phyloP scores from a whole-genome alignment of 2,329 filamentous ascomycete genomes.

The Macroventuria anomochaeta region DNA sequence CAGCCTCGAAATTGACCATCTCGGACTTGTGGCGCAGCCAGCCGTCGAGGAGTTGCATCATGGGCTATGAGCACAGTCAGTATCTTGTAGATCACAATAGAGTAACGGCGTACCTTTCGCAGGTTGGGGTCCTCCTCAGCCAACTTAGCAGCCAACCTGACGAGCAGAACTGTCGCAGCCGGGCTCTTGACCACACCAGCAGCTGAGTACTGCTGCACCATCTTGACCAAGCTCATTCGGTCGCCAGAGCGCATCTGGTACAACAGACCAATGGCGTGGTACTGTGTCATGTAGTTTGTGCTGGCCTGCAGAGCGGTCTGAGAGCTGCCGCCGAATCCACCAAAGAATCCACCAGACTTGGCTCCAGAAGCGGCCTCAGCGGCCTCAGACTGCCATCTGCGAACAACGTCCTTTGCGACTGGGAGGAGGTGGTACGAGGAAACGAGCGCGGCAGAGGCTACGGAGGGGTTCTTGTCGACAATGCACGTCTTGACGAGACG shows the following conservation, averaged over 20 bases:
- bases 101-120: constrained; percentile 60
- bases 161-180: constrained; percentile 88
- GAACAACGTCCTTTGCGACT: constrained; percentile 92
- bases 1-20: constrained; percentile 91
- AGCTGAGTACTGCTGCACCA: constrained; percentile 98
- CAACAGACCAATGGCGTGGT: constrained; percentile 94
- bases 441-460: constrained; percentile 92
- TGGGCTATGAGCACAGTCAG: constrained; percentile 62
- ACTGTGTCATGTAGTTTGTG: constrained; percentile 97
- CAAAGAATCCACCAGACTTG: constrained; percentile 89
- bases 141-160: constrained; percentile 89
- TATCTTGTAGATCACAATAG: not conserved
- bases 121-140: constrained; percentile 91
- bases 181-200: constrained; percentile 94
- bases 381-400: constrained; percentile 97
- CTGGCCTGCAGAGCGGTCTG: constrained; percentile 72
- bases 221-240: constrained; percentile 98
- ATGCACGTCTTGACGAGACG: constrained; percentile 99
- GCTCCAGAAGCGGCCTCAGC: constrained; percentile 91
- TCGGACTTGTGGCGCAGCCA: constrained; percentile 99
- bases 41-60: constrained; percentile 95
- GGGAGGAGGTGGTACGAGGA: constrained; percentile 98
- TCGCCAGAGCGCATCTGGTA: constrained; percentile 99
- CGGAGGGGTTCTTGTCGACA: constrained; percentile 97
- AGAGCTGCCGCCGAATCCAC: constrained; percentile 85